phyloP scores from a whole-genome alignment of 106 monocot genomes.

The Apostasia ramifera region DNA sequence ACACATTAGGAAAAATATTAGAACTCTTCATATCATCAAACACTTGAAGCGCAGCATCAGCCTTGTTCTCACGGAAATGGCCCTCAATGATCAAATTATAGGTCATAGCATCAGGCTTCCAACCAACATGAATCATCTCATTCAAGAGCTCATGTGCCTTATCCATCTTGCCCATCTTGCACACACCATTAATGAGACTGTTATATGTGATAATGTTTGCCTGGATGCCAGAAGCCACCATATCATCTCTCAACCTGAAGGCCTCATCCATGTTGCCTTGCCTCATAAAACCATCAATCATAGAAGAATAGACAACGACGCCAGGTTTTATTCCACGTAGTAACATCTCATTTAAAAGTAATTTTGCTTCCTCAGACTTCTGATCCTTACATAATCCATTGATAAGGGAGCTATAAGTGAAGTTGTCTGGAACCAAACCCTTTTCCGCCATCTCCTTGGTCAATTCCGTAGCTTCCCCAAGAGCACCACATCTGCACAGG shows the following conservation, averaged over 20 bases:
- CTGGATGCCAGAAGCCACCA: conserved; percentile 36
- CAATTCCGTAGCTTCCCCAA: conserved; percentile 49
- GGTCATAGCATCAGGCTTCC: conserved; percentile 39
- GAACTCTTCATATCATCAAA: conserved; percentile 46
- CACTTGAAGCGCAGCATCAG: conserved; percentile 29
- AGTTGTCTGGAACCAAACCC: conserved; percentile 39
- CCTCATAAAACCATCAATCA: conserved; percentile 81
- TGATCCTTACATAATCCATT: conserved; percentile 43
- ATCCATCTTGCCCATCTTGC: conserved; percentile 49
- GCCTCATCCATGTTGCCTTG: conserved; percentile 51
- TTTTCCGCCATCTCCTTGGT: conserved; percentile 44
- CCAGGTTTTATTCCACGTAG: conserved; percentile 28
- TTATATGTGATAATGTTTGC: conserved; percentile 53
- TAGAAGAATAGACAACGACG: conserved; percentile 37
- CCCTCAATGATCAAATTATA: conserved; percentile 73
- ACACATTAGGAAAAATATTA: conserved; percentile 37
- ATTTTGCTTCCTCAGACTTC: conserved; percentile 35
- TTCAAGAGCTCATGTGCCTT: conserved; percentile 51
- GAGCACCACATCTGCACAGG: conserved; percentile 43
- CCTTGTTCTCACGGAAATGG: conserved; percentile 25
- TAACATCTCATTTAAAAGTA: conserved; percentile 56
- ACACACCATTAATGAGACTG: conserved; percentile 52
- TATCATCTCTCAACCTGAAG: conserved; percentile 55
- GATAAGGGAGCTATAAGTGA: conserved; percentile 49
- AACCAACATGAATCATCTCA: conserved; percentile 43